These are phyloP conservation scores for Colletotrichum sp. DNA, from an alignment of 2,329 filamentous ascomycete species.

Conservation along the genomic window DNA sequence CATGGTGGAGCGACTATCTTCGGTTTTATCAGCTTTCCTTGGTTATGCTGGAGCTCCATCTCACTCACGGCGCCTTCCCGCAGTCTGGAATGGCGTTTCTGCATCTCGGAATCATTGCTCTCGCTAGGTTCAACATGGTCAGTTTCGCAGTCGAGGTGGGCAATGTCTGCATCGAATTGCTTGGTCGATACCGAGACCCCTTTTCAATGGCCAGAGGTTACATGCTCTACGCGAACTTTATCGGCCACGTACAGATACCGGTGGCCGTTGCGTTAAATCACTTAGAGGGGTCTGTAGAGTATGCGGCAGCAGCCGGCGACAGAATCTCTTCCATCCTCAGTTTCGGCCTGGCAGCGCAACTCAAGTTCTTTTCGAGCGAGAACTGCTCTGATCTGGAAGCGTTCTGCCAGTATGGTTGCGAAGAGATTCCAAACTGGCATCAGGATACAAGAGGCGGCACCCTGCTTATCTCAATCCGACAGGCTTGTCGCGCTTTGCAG, in stretches of 20 bases:
- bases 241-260: conserved; percentile 73
- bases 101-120: conserved; percentile 69
- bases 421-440: conserved; percentile 77
- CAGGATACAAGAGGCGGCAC: conserved; percentile 74
- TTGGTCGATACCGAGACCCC: conserved; percentile 66
- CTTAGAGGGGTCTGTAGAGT: conserved; percentile 71
- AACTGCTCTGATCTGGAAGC: conserved; percentile 73
- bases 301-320: conserved; percentile 71
- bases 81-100: conserved; percentile 74
- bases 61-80: conserved; percentile 68
- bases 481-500: conserved; percentile 72
- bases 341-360: conserved; percentile 69
- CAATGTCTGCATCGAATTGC: conserved; percentile 65
- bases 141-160: conserved; percentile 71
- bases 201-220: conserved; percentile 73
- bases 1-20: conserved; percentile 75
- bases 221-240: conserved; percentile 71
- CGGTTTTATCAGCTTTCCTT: conserved; percentile 76
- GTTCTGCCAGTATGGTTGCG: conserved; percentile 73
- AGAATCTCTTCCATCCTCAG: conserved; percentile 75
- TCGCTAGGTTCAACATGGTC: conserved; percentile 74
- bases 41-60: conserved; percentile 69
- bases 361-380: conserved; percentile 73
- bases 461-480: conserved; percentile 69
- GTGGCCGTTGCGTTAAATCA: conserved; percentile 62